Conservation (phyloP, 805 yeast species). For the Candida cerambycidarum region DNA sequence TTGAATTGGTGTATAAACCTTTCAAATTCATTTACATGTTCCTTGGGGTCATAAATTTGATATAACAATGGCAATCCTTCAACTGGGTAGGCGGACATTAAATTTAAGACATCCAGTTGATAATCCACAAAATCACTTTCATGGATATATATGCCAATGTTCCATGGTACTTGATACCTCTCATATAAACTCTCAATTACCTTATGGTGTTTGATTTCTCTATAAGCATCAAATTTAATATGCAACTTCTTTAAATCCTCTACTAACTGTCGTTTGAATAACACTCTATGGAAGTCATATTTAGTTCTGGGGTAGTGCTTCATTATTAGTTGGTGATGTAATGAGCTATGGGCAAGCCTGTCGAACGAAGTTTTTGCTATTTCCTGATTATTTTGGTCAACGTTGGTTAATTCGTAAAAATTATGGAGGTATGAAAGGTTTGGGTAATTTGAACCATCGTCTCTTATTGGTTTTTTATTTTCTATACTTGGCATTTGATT, state of each 20-base stretch:
- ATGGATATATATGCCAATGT: constrained; percentile 10
- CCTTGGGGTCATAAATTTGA: constrained; percentile 2
- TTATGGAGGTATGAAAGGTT: constrained; percentile 1
- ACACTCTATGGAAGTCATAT: background rate
- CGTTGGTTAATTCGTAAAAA: constrained; percentile 14
- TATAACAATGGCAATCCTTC: constrained; percentile 5
- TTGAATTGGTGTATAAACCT: background rate
- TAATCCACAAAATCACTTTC: constrained; percentile 16
- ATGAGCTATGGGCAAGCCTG: constrained; percentile 4
- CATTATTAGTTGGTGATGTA: constrained; percentile 2
- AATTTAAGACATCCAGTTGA: constrained; percentile 12
- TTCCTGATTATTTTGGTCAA: constrained; percentile 7
- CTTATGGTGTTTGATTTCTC: background rate
- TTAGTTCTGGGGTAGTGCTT: background rate
- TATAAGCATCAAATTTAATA: constrained; percentile 13
- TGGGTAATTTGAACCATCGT: background rate
- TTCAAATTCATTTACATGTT: background rate
- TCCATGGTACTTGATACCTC: constrained; percentile 7
- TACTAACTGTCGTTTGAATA: constrained; percentile 12
- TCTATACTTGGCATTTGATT: background rate
- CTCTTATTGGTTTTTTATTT: constrained; percentile 2
- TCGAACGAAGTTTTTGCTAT: constrained; percentile 4
- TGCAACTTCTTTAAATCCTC: constrained; percentile 6
- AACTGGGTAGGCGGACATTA: background rate
- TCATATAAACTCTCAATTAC: background rate